phyloP scores from a whole-genome alignment of 257 asterid genomes.

The Jasminum sambac region DNA sequence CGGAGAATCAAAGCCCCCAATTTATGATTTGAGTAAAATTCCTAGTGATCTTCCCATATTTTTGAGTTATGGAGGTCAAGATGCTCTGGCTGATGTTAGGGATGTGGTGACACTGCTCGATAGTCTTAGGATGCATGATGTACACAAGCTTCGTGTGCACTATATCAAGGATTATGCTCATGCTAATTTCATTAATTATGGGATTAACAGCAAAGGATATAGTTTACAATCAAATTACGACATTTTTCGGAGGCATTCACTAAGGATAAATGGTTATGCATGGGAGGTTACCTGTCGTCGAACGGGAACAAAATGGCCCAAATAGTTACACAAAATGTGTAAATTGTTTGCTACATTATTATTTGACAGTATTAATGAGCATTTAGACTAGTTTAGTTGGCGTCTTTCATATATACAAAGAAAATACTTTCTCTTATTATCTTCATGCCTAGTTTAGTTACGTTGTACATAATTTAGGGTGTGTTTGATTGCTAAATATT shows the following conservation, averaged over 20 bases:
- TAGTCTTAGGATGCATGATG: slow-evolving; percentile 52
- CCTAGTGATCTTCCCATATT: slow-evolving; percentile 75
- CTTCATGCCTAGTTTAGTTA: too few relatives aligned
- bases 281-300: too few relatives aligned
- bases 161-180: slow-evolving; percentile 74
- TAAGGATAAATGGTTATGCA: background rate
- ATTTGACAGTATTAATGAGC: too few relatives aligned
- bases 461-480: too few relatives aligned
- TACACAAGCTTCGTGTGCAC: slow-evolving; percentile 66
- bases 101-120: slow-evolving; percentile 68
- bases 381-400: too few relatives aligned
- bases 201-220: slow-evolving; percentile 67
- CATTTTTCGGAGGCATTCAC: slow-evolving; percentile 26
- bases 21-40: slow-evolving; percentile 55
- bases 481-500: too few relatives aligned
- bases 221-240: slow-evolving; percentile 58
- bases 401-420: too few relatives aligned
- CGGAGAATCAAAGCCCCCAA: slow-evolving; percentile 58
- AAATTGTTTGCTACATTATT: too few relatives aligned
- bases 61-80: slow-evolving; percentile 82
- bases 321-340: too few relatives aligned
- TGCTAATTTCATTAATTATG: slow-evolving; percentile 77
- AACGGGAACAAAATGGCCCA: too few relatives aligned
- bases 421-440: too few relatives aligned
- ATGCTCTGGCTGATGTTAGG: slow-evolving; percentile 60